Base-by-base conservation (phyloP, 345 rosid species). In the Eutrema japonicum region DNA sequence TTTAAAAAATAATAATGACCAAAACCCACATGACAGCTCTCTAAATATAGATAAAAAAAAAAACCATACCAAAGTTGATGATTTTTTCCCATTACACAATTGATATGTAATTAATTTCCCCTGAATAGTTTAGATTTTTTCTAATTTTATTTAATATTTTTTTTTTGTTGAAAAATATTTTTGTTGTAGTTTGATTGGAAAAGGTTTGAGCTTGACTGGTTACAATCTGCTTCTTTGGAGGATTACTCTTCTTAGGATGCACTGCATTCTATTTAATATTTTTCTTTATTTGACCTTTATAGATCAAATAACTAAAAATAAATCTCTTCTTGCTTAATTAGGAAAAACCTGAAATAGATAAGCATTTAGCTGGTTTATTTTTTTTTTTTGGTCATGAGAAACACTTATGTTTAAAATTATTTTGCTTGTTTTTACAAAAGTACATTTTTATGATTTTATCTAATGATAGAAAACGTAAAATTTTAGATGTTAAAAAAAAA, bases 11-110 rank as follows among this genome's bases (percentile, higher is more conserved):
- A 18, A 18, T 18, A 18, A 40, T 41, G 9, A 74, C n/a, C 48
- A 66, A 67, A 74, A 58, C 36, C 51, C 74, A 75, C 74, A 75
- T 75, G 74, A 52, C 60, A n/a, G 42, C 68, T 26, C 63, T 59
- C 68, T 43, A 59, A 33, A 59, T 49, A 66, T 48, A 30, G 26
- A 22, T 22, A 22, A 22, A 22, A 22, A 65, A 18, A 40, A 46
- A 26, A 36, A 5, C 11, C 69, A 68, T 26, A 52, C 57, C 40
- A 42, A 61, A 30, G n/a, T 36, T 75, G 37, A 75, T 26, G 69
- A 61, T 68, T 51, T 74, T 32, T 67, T 49, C 54, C 22, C 52
- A 9, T 14, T 64, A 36, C 55, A 63, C 10, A 33, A 65, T 10
- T 37, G 41, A 36, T 54, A 54, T n/a, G 27, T 36, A 45, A 27